Conservation (phyloP, 768 basidiomycete species). For the Rhodocollybia butyracea region DNA sequence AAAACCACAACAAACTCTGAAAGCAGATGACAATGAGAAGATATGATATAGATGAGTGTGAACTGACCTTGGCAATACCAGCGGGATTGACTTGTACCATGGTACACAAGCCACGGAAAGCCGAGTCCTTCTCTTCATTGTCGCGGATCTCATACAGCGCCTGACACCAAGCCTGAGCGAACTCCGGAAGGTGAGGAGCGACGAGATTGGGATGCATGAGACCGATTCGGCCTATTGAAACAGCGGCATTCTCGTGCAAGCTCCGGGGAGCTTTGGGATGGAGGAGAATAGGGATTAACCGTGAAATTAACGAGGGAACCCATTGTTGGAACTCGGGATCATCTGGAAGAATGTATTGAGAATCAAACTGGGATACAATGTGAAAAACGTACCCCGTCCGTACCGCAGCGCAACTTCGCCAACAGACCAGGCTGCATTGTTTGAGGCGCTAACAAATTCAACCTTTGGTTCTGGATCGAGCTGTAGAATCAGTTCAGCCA, state of each 20-base stretch:
- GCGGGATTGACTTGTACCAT: slow-evolving; percentile 92
- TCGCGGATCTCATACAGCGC: slow-evolving; percentile 98
- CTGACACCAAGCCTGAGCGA: slow-evolving; percentile 96
- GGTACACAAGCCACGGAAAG: slow-evolving; percentile 95
- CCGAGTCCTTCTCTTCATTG: slow-evolving; percentile 99
- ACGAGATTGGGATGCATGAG: slow-evolving; percentile 88
- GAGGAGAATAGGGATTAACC: slow-evolving; percentile 89
- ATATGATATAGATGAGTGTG: neutral
- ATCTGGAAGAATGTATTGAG: slow-evolving; percentile 35
- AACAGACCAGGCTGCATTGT: slow-evolving; percentile 99
- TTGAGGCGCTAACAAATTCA: slow-evolving; percentile 95
- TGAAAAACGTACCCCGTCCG: slow-evolving; percentile 58
- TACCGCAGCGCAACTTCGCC: slow-evolving; percentile 96
- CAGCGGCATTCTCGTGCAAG: slow-evolving; percentile 96
- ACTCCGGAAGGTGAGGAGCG: slow-evolving; percentile 84
- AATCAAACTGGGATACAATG: neutral
- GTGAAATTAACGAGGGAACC: slow-evolving; percentile 82
- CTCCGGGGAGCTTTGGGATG: slow-evolving; percentile 92
- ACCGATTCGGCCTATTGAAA: slow-evolving; percentile 95
- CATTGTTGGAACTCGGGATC: slow-evolving; percentile 90
- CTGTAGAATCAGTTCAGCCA: slow-evolving; percentile 85
- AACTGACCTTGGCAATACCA: slow-evolving; percentile 83
- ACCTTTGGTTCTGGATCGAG: slow-evolving; percentile 91
- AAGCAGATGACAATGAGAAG: slow-evolving; percentile 1
- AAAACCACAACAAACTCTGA: slow-evolving; percentile 95